Percentiles rank a stretch among this genome's conserved stretches.
Conservation (phyloP, 345 rosid genomes). For the Dimocarpus longan region DNA sequence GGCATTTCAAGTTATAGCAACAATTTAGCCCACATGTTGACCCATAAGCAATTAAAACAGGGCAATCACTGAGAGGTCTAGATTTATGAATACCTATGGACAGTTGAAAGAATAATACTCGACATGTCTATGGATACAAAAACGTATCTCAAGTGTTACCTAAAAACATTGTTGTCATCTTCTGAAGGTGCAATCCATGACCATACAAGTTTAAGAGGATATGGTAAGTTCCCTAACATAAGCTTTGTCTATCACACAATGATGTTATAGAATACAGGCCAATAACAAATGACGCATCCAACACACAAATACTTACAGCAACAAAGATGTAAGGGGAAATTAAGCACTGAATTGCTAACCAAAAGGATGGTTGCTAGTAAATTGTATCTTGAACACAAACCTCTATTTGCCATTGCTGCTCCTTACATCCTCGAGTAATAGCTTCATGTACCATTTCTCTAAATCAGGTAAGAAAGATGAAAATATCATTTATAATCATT, state of each 20-base stretch:
- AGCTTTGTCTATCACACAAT: too few relatives aligned
- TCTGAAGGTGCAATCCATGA: too few relatives aligned
- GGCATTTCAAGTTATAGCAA: constrained; percentile 15
- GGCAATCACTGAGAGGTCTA: neutral
- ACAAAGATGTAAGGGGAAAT: too few relatives aligned
- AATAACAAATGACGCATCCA: too few relatives aligned
- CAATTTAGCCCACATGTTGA: constrained; percentile 1
- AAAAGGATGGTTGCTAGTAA: too few relatives aligned
- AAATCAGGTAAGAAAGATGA: constrained; percentile 25
- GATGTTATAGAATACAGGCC: too few relatives aligned
- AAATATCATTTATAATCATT: constrained; percentile 5
- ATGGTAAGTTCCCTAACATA: too few relatives aligned
- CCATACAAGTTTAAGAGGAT: too few relatives aligned
- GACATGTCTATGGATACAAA: neutral
- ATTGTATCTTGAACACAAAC: constrained; percentile 29
- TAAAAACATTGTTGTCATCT: too few relatives aligned
- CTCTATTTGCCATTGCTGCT: constrained; percentile 96
- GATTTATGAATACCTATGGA: neutral
- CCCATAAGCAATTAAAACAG: neutral
- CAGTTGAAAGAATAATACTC: neutral
- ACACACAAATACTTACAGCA: too few relatives aligned
- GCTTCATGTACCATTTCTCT: constrained; percentile 90
- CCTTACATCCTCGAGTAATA: constrained; percentile 86
- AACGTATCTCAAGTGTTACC: too few relatives aligned
- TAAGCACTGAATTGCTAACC: too few relatives aligned